phyloP scores from a whole-genome alignment of 148 eudicot species.

The Bassia scoparia region DNA sequence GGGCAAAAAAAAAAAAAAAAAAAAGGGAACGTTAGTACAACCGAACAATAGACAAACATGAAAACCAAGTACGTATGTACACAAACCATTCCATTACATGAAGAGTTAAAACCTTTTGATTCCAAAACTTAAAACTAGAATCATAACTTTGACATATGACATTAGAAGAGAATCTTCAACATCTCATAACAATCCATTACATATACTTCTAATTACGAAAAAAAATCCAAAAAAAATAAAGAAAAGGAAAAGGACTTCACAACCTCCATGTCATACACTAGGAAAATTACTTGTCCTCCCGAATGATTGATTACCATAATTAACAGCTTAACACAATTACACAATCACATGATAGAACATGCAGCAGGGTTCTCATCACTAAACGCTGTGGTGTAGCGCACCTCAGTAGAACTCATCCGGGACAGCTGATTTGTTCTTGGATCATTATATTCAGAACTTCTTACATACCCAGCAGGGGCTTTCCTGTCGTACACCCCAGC shows the following conservation, averaged over 20 bases:
- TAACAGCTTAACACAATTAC: not conserved
- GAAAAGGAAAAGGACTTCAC: not conserved
- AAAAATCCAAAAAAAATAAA: not conserved
- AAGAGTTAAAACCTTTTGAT: too few species aligned
- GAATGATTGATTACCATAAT: not conserved
- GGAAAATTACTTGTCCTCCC: not conserved
- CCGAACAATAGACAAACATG: too few species aligned
- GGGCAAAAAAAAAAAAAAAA: not conserved
- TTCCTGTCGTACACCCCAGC: conserved; percentile 65
- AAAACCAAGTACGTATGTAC: not conserved
- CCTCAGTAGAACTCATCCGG: conserved; percentile 84
- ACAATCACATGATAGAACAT: conserved; percentile 65
- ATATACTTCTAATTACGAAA: conserved; percentile 1
- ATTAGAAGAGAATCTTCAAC: not conserved
- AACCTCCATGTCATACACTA: not conserved
- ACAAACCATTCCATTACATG: not conserved
- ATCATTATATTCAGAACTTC: conserved; percentile 39
- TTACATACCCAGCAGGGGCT: conserved; percentile 86
- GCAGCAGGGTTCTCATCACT: conserved; percentile 82
- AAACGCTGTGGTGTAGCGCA: conserved; percentile 78
- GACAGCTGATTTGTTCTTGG: conserved; percentile 45
- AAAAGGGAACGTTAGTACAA: too few species aligned
- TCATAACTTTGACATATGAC: not conserved
- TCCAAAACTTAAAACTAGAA: too few species aligned
- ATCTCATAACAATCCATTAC: not conserved